Evolutionary conservation across 2,329 filamentous ascomycete species (phyloP).

Genomic region (Zasmidium cellare): DNA sequence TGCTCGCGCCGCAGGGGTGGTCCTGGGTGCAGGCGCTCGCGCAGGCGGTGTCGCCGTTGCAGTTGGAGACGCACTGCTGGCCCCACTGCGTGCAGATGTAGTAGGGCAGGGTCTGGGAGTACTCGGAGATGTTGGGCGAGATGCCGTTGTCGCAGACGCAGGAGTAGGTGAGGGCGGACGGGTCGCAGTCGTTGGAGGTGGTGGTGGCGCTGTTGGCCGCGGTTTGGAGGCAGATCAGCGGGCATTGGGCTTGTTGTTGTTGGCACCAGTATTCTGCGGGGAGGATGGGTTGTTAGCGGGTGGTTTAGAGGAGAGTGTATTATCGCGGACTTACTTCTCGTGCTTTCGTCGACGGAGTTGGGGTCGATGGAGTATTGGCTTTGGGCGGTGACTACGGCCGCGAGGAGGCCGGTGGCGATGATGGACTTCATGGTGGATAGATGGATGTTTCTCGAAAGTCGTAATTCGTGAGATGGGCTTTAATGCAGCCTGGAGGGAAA

Average conservation of each 20-base stretch:
- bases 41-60: conserved; percentile 59
- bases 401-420: conserved; percentile 50
- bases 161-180: conserved; percentile 65
- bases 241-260: conserved; percentile 64
- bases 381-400: conserved; percentile 53
- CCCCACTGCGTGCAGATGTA: conserved; percentile 73
- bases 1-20: conserved; percentile 70
- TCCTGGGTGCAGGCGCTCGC: conserved; percentile 61
- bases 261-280: conserved; percentile 60
- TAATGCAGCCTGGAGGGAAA: background rate
- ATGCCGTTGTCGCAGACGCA: conserved; percentile 70
- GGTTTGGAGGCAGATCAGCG: conserved; percentile 69
- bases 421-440: conserved; percentile 44
- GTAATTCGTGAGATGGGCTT: conserved; percentile 8
- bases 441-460: conserved; percentile 1
- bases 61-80: conserved; percentile 59
- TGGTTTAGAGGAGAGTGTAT: background rate
- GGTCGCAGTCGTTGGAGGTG: conserved; percentile 65
- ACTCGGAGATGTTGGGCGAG: conserved; percentile 72
- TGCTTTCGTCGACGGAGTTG: conserved; percentile 52
- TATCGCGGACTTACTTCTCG: conserved; percentile 15
- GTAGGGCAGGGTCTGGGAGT: conserved; percentile 76
- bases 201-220: conserved; percentile 48
- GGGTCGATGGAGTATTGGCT: conserved; percentile 64
- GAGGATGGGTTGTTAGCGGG: background rate